phyloP scores from a whole-genome alignment of 179 eudicot species.

The Drosera spatulata region DNA sequence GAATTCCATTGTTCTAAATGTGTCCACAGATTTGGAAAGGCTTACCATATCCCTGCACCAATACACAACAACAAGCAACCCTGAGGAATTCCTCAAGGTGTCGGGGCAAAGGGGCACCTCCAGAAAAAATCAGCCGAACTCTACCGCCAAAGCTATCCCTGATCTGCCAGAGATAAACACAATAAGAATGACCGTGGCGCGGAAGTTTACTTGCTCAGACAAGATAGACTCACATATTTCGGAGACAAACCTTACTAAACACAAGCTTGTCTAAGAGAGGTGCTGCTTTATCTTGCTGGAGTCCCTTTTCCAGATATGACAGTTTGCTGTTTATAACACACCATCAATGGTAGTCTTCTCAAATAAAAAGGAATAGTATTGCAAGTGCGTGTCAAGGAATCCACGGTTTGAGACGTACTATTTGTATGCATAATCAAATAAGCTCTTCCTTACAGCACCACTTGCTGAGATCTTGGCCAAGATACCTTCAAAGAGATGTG shows the following conservation, averaged over 20 bases:
- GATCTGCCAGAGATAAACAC: conserved; percentile 30
- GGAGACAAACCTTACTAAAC: conserved; percentile 56
- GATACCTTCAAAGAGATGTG: conserved; percentile 41
- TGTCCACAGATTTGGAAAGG: background rate
- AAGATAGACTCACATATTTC: too few relatives aligned
- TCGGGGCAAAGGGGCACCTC: conserved; percentile 91
- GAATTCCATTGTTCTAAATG: background rate
- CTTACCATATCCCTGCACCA: conserved; percentile 93
- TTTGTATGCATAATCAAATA: conserved; percentile 74
- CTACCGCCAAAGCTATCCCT: conserved; percentile 90
- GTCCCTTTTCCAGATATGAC: conserved; percentile 79
- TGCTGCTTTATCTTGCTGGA: conserved; percentile 78
- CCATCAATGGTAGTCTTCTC: conserved; percentile 1
- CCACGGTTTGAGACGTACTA: conserved; percentile 41
- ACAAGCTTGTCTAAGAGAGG: conserved; percentile 80
- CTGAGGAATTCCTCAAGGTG: conserved; percentile 94
- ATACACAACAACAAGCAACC: conserved; percentile 60
- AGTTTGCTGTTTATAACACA: conserved; percentile 48
- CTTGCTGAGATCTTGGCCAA: conserved; percentile 56
- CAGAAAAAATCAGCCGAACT: conserved; percentile 70
- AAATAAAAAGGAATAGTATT: background rate
- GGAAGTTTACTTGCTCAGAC: too few relatives aligned
- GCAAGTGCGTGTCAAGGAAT: background rate
- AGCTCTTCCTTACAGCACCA: conserved; percentile 52
- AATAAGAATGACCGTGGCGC: background rate